phyloP scores from a whole-genome alignment of 441 rosid species.

The Syzygium syzygioides region DNA sequence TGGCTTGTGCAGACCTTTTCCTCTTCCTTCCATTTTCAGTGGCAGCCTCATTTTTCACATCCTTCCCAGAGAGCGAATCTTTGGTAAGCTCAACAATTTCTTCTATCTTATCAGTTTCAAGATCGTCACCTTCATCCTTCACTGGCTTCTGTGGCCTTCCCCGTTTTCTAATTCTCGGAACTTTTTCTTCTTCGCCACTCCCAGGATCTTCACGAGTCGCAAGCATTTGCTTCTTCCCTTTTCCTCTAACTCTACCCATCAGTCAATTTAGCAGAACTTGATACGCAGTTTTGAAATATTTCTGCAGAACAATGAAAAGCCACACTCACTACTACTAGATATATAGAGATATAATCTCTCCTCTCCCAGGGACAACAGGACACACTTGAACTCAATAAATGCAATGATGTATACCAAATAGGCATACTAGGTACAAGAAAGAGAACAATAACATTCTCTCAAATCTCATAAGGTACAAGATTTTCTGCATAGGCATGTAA shows the following conservation, averaged over 20 bases:
- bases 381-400: not conserved
- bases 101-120: constrained; percentile 25
- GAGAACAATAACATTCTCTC: not conserved
- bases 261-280: not conserved
- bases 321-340: not conserved
- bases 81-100: constrained; percentile 35
- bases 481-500: not conserved
- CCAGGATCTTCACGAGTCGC: constrained; percentile 37
- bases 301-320: constrained; percentile 11
- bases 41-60: constrained; percentile 21
- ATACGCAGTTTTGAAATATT: not conserved
- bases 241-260: constrained; percentile 75
- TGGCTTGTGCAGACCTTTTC: constrained; percentile 23
- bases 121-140: constrained; percentile 37
- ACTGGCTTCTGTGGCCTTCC: constrained; percentile 60
- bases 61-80: constrained; percentile 30
- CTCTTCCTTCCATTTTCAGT: constrained; percentile 48
- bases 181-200: constrained; percentile 56
- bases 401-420: not conserved
- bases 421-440: not conserved
- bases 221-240: constrained; percentile 52
- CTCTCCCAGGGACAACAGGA: not conserved
- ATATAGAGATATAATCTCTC: not conserved
- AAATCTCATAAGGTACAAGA: not conserved
- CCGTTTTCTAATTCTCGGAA: constrained; percentile 42